phyloP scores from a whole-genome alignment of 179 eudicot species.

The Corrigiola litoralis region DNA sequence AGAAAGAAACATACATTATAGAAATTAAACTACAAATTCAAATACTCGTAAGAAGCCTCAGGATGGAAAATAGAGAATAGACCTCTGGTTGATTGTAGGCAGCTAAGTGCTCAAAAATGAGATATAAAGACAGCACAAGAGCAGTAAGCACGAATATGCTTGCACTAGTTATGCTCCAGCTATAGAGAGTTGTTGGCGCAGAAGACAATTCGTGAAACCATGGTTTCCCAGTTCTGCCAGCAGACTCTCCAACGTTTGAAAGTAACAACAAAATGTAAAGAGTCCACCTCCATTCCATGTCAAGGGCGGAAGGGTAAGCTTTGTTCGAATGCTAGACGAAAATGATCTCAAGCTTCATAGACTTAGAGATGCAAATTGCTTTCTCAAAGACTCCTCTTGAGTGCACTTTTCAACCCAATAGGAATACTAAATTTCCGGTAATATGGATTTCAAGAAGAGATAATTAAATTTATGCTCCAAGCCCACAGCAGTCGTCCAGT shows the following conservation, averaged over 20 bases:
- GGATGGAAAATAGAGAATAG: constrained; percentile 7
- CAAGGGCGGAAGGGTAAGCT: constrained; percentile 4
- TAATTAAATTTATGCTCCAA: neutral
- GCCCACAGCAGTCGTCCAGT: neutral
- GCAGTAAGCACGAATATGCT: constrained; percentile 73
- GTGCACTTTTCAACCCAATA: neutral
- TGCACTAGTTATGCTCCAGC: constrained; percentile 70
- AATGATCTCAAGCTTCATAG: constrained; percentile 9
- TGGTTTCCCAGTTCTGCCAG: constrained; percentile 37
- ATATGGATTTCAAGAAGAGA: neutral
- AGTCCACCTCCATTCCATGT: constrained; percentile 56
- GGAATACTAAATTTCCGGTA: neutral
- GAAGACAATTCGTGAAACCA: constrained; percentile 39
- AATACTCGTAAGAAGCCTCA: neutral
- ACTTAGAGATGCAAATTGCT: constrained; percentile 1
- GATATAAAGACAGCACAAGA: constrained; percentile 71
- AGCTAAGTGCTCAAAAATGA: constrained; percentile 80
- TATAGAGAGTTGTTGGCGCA: constrained; percentile 49
- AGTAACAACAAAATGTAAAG: constrained; percentile 37
- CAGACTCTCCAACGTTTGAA: constrained; percentile 44
- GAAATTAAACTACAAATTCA: neutral
- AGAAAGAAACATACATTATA: neutral
- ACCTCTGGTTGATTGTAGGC: constrained; percentile 97
- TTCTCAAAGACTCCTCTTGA: neutral
- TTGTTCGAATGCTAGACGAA: constrained; percentile 4